Base-by-base conservation (phyloP, 1,139 yeast genomes). In the Candida sanyaensis region DNA sequence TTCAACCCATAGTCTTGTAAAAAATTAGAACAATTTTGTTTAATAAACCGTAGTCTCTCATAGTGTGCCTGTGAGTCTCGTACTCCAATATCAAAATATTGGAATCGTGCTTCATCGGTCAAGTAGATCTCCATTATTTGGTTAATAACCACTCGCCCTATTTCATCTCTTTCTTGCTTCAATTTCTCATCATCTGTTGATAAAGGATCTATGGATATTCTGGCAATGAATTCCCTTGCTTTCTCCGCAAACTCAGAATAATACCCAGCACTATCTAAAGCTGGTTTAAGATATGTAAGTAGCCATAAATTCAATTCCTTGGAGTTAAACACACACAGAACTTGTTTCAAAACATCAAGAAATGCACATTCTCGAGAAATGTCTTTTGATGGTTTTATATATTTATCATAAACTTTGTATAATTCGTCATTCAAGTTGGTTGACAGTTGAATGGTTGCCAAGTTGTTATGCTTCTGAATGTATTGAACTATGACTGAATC, bases 261-360 rank as follows among this genome's bases (percentile, higher is more conserved):
- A 47, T 56, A 72, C 2, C 88, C 86, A 0, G 86, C 86, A 41
- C 86, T 80, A 58, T 84, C 86, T 2, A 84, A 67, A 0, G 88
- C 85, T 0, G 84, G 80, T 23, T 68, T 67, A 8, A 77, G 61
- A 55, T 81, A 78, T n/a, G 78, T 69, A 40, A 68, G 67, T 44
- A 81, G 68, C 89, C 90, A 86, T 26, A 71, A 61, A 34, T 61
- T 58, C 9, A 80, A 63, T 41, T 78, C 78, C 1, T 73, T 70
- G 21, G 61, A 57, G 46, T 69, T 69, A 9, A 76, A 77, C 47
- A 60, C 75, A 50, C 58, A 77, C 73, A 49, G 71, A 51, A 61
- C 72, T 56, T 53, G 66, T 48, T 48, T 63, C 13, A 85, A 66
- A 4, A 78, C 65, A 42, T 75, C 75, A 13, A 84, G 58, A 55